Evolutionary conservation across 1,284 basidiomycete species (phyloP), one percentile per base, ranked within the genome.

Genomic region (Cutaneotrichosporon sp.): DNA sequence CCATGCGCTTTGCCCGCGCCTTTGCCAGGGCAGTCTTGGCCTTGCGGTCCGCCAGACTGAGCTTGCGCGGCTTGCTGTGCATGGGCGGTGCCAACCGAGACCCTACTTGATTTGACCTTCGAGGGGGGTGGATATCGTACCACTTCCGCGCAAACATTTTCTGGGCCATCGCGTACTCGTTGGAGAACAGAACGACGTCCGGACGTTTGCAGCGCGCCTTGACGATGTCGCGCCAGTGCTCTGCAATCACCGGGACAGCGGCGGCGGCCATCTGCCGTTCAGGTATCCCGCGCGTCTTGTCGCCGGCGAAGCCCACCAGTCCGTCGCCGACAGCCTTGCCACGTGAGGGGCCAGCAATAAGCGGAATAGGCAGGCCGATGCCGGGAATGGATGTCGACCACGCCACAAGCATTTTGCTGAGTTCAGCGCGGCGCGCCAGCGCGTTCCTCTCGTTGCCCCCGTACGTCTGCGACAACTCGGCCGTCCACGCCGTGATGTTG

Each of bases 281-380:
- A 1, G 74, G 74, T 6, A 76, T 67, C 1, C 63, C 38, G 34
- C 73, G 66, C 11, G 72, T 63, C n/a, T 53, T 49, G 49, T 74
- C 72, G 36, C 64, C 62, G 2, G 43, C 55, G 11, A 58, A 66
- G 5, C 63, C 65, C 0, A 16, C 18, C 8, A 68, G 22, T 2
- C 72, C 73, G 38, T 71, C 59, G 22, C 74, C 74, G 4, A 70
- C 56, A 6, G 53, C 55, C 8, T 47, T 47, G 24, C 69, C 68
- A 66, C 51, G 42, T 9, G 34, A 57, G 4, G 72, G 73, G 7
- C 64, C 33, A 2, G 52, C 49, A 2, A 73, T 46, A 4, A 62
- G 33, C 0, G 74, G 70, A 3, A 67, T 53, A 1, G 51, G 24
- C 27, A 71, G 42, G 2, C 63, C 64, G 0, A 63, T 60, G 8